Conservation (phyloP, 208 protist species). For the Trypanosoma melophagium region DNA sequence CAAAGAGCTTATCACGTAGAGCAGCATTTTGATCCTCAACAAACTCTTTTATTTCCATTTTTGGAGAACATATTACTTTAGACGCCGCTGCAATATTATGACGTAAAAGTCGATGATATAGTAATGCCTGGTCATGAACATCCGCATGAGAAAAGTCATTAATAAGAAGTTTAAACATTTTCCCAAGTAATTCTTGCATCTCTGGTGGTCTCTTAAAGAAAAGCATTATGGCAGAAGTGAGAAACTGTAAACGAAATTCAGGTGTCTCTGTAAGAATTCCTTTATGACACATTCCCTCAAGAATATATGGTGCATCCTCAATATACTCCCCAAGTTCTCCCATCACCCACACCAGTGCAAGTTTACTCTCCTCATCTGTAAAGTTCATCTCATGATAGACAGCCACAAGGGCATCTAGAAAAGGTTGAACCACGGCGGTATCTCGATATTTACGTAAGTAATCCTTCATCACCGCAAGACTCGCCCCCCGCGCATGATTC, state of each 20-base stretch:
- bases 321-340: conserved; percentile 91
- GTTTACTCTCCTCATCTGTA: conserved; percentile 52
- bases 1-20: conserved; percentile 80
- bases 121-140: conserved; percentile 78
- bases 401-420: conserved; percentile 46
- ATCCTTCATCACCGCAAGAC: conserved; percentile 75
- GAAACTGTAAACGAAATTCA: conserved; percentile 78
- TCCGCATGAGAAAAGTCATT: conserved; percentile 86
- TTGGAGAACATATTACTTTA: conserved; percentile 53
- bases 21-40: conserved; percentile 63
- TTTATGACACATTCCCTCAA: conserved; percentile 74
- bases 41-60: conserved; percentile 51
- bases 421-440: conserved; percentile 37
- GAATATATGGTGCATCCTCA: conserved; percentile 88
- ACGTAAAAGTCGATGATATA: conserved; percentile 85
- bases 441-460: conserved; percentile 73
- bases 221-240: conserved; percentile 83
- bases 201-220: conserved; percentile 94
- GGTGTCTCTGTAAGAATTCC: conserved; percentile 40
- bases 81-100: conserved; percentile 45
- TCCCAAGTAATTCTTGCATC: conserved; percentile 84
- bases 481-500: conserved; percentile 49
- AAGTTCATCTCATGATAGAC: conserved; percentile 48
- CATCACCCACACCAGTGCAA: conserved; percentile 86
- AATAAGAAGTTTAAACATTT: conserved; percentile 67